Conservation (phyloP, 495 filamentous ascomycete genomes). For the Venustampulla echinocandica region DNA sequence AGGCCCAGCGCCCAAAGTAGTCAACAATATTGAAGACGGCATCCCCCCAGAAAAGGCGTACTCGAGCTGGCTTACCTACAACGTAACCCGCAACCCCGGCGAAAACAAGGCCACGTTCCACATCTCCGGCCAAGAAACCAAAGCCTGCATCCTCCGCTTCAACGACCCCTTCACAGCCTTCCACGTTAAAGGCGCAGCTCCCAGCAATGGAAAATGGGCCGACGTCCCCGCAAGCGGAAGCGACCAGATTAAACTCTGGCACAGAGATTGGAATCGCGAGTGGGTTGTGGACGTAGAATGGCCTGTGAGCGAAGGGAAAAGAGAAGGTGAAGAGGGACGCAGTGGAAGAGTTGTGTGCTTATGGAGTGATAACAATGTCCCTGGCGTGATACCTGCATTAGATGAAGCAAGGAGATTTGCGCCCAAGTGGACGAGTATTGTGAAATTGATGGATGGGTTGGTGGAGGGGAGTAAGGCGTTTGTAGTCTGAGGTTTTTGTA, state of each 20-base stretch:
- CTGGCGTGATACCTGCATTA: slow-evolving; percentile 69
- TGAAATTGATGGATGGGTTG: slow-evolving; percentile 68
- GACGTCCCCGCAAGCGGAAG: slow-evolving; percentile 36
- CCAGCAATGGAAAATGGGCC: slow-evolving; percentile 47
- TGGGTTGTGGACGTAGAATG: slow-evolving; percentile 76
- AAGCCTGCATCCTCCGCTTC: slow-evolving; percentile 61
- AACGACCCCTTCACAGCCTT: slow-evolving; percentile 52
- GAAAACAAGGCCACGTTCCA: slow-evolving; percentile 44
- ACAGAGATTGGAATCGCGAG: slow-evolving; percentile 59
- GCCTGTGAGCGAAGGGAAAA: slow-evolving; percentile 24
- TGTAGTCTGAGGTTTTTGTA: slow-evolving; percentile 29
- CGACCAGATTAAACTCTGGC: slow-evolving; percentile 51
- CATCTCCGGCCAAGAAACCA: slow-evolving; percentile 56
- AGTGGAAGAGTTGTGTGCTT: slow-evolving; percentile 68
- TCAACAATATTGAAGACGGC: slow-evolving; percentile 30
- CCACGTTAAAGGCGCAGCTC: slow-evolving; percentile 45
- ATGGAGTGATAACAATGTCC: slow-evolving; percentile 78
- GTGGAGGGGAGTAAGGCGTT: slow-evolving; percentile 65
- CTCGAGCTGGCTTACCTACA: slow-evolving; percentile 54
- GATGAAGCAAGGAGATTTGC: slow-evolving; percentile 70
- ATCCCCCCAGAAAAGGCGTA: slow-evolving; percentile 38
- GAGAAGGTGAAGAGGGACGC: slow-evolving; percentile 32
- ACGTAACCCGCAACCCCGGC: slow-evolving; percentile 37
- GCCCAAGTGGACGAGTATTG: slow-evolving; percentile 69
- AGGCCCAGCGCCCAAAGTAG: slow-evolving; percentile 54